A percentile compares a stretch with the other conserved stretches of the same genome.
phyloP scores from a whole-genome alignment of 352 stramenopile species.

The Pythium folliculosum region DNA sequence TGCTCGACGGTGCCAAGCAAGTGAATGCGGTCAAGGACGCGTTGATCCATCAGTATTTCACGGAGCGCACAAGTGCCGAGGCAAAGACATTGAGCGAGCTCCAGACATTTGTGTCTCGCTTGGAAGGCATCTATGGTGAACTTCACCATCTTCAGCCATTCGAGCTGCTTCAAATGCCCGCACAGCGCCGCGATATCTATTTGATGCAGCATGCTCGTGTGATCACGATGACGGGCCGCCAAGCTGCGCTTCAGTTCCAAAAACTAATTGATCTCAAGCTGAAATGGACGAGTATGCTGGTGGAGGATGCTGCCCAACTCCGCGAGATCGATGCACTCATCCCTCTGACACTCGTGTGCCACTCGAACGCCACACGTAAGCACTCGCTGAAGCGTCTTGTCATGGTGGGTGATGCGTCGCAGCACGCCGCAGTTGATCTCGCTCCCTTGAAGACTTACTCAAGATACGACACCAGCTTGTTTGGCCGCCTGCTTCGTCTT shows the following conservation, averaged over 20 bases:
- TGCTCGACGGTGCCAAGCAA: slow-evolving; percentile 57
- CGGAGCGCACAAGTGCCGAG: slow-evolving; percentile 31
- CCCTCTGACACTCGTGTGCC: slow-evolving; percentile 87
- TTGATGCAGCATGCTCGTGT: slow-evolving; percentile 94
- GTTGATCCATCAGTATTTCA: slow-evolving; percentile 43
- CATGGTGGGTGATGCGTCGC: slow-evolving; percentile 95
- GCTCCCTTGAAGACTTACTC: slow-evolving; percentile 85
- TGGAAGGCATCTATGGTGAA: slow-evolving; percentile 93
- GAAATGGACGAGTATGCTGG: slow-evolving; percentile 87
- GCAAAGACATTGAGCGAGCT: slow-evolving; percentile 32
- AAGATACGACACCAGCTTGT: slow-evolving; percentile 95
- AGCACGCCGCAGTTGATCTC: slow-evolving; percentile 89
- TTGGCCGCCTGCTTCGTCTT: slow-evolving; percentile 93
- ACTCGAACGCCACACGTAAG: slow-evolving; percentile 16
- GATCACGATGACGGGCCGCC: slow-evolving; percentile 95
- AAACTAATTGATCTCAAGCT: slow-evolving; percentile 88
- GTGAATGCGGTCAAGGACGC: slow-evolving; percentile 5
- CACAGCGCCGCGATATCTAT: slow-evolving; percentile 93
- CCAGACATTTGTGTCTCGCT: slow-evolving; percentile 51
- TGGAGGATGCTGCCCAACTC: slow-evolving; percentile 96
- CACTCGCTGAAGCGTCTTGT: slow-evolving; percentile 88
- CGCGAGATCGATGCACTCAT: slow-evolving; percentile 94
- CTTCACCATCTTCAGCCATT: slow-evolving; percentile 92
- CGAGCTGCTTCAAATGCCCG: slow-evolving; percentile 92
- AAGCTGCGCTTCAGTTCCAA: slow-evolving; percentile 89